Conservation (phyloP, 2,329 filamentous ascomycete genomes). For the Hypoxylon sp. region DNA sequence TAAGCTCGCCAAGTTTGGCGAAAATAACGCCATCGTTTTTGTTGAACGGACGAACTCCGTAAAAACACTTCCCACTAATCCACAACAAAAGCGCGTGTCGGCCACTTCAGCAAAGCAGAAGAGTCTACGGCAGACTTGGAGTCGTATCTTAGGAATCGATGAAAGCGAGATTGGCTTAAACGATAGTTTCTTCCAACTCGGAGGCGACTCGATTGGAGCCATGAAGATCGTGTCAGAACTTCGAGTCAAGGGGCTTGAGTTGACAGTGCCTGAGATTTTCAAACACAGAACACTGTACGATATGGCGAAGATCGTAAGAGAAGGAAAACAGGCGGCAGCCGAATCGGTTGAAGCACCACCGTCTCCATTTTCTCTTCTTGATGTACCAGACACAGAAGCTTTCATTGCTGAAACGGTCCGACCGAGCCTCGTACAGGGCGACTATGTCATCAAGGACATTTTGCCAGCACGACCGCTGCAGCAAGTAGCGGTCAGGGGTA, state of each 20-base stretch:
- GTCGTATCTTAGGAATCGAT: slow-evolving; percentile 60
- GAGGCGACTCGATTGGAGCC: slow-evolving; percentile 72
- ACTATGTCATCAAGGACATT: slow-evolving; percentile 69
- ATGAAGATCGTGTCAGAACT: slow-evolving; percentile 74
- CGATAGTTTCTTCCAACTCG: slow-evolving; percentile 73
- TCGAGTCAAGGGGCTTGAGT: slow-evolving; percentile 62
- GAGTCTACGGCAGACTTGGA: slow-evolving; percentile 65
- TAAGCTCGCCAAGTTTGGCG: slow-evolving; percentile 59
- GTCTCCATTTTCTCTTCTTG: slow-evolving; percentile 68
- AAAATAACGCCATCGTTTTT: slow-evolving; percentile 52
- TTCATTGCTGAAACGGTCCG: slow-evolving; percentile 66
- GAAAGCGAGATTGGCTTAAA: slow-evolving; percentile 66
- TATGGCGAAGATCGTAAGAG: slow-evolving; percentile 67
- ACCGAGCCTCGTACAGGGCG: slow-evolving; percentile 65
- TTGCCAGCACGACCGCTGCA: slow-evolving; percentile 73
- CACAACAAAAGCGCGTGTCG: slow-evolving; percentile 55
- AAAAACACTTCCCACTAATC: slow-evolving; percentile 25
- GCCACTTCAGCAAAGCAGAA: slow-evolving; percentile 61
- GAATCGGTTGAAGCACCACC: slow-evolving; percentile 47
- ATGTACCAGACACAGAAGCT: slow-evolving; percentile 56
- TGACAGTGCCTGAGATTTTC: slow-evolving; percentile 72
- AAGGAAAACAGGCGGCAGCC: slow-evolving; percentile 47
- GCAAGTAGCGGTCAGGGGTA: slow-evolving; percentile 71
- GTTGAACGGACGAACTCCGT: slow-evolving; percentile 47
- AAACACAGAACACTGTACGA: slow-evolving; percentile 64